Base-by-base conservation (phyloP, 441 rosid genomes). In the Heliophila coronopifolia region DNA sequence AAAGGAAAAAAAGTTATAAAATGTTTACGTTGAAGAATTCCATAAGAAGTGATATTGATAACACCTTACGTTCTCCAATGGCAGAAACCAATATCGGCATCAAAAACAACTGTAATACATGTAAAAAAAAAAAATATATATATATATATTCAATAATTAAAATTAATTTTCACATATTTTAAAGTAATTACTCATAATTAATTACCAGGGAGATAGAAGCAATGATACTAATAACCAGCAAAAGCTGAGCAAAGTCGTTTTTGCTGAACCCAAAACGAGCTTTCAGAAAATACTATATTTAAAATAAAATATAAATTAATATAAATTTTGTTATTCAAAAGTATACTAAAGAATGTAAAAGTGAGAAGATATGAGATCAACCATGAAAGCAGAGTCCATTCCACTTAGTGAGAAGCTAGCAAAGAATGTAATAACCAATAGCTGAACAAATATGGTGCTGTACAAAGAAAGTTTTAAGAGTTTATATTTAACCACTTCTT, bases 181-280 rank as follows among this genome's bases (percentile, higher is more conserved):
- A 18, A 1, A 19, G 38, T n/a, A n/a, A n/a, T n/a, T n/a, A n/a
- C n/a, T n/a, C n/a, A n/a, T n/a, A n/a, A n/a, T n/a, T 36, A 5
- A 7, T 50, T 43, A 73, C 95, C 90, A 85, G 93, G 16, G 88
- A 77, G 62, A 77, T 22, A 51, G 79, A 61, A 39, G 68, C 72
- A 9, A 80, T 62, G 46, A 69, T 33, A 17, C 74, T 71, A 22
- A 33, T 8, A 17, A 85, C 61, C 28, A 85, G 70, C 60, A 78
- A 32, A 9, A 85, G 60, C 63, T 81, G 77, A 50, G 97, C 93
- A 54, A 74, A 85, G 61, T 89, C 78, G 57, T 77, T 72, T 70
- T 89, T 89, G 71, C 42, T 66, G 67, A 77, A 89, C 53, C 79
- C 87, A 56, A 89, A 89, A 20, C 84, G 88, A 2, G 91, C 84